A percentile compares a stretch with the other conserved stretches of the same genome.
Evolutionary conservation across 371 early-diverging fungal genomes (phyloP).

Genomic region (Funneliformis caledonium): DNA sequence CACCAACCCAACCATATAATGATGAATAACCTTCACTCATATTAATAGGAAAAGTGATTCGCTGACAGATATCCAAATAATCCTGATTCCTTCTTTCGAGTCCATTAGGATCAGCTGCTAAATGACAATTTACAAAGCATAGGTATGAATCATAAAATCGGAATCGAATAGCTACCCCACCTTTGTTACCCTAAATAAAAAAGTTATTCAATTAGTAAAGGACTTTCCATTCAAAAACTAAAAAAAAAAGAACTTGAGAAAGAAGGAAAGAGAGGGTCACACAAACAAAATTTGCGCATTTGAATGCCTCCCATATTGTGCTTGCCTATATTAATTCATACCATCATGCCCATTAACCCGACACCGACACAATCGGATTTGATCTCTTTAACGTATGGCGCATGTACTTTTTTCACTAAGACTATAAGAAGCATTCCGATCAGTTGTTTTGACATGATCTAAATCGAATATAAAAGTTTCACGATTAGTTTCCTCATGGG

Average conservation of each 20-base stretch:
- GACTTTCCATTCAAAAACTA: neutral
- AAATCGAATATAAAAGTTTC: neutral
- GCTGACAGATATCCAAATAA: slow-evolving; percentile 78
- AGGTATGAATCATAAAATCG: slow-evolving; percentile 80
- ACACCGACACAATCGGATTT: slow-evolving; percentile 68
- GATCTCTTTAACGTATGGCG: slow-evolving; percentile 62
- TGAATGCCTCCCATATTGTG: neutral
- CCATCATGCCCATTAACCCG: slow-evolving; percentile 83
- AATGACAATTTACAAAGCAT: slow-evolving; percentile 87
- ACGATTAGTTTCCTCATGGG: neutral
- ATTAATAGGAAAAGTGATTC: slow-evolving; percentile 63
- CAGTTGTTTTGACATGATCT: slow-evolving; percentile 76
- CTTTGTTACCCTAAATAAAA: slow-evolving; percentile 86
- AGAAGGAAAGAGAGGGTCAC: neutral
- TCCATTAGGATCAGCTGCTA: slow-evolving; percentile 84
- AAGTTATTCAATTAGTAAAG: neutral
- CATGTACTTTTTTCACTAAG: slow-evolving; percentile 64
- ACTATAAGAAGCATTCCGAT: slow-evolving; percentile 87
- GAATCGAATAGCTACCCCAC: slow-evolving; percentile 83
- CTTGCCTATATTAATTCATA: slow-evolving; percentile 43
- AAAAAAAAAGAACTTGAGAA: neutral
- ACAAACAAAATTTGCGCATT: neutral
- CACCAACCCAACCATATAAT: slow-evolving; percentile 57
- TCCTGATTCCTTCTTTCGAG: slow-evolving; percentile 89
- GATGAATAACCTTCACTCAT: slow-evolving; percentile 49